A percentile compares a stretch with the other conserved stretches of the same genome.
Evolutionary conservation across 139 green algal genomes (phyloP).

Genomic region (Picochlorum sp.): DNA sequence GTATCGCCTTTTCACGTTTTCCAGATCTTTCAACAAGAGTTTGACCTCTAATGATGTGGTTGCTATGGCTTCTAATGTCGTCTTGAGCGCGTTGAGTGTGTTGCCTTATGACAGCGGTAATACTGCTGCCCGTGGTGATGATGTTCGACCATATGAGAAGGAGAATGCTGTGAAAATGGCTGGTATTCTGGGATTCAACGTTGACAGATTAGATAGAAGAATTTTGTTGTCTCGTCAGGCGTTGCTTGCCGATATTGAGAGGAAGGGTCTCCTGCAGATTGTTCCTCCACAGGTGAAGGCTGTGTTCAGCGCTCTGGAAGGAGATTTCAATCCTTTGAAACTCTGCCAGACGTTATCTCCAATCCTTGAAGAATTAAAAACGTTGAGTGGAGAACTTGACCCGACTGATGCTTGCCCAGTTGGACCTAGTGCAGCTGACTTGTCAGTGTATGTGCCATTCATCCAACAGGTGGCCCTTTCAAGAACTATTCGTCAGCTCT

Average conservation of each 20-base stretch:
- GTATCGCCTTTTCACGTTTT: slow-evolving; percentile 78
- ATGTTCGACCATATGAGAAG: slow-evolving; percentile 58
- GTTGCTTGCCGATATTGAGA: slow-evolving; percentile 70
- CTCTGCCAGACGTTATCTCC: slow-evolving; percentile 71
- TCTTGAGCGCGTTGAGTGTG: slow-evolving; percentile 86
- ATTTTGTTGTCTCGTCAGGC: slow-evolving; percentile 56
- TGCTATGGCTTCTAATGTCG: slow-evolving; percentile 75
- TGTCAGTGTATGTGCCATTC: slow-evolving; percentile 19
- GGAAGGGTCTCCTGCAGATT: slow-evolving; percentile 68
- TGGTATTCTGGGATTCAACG: slow-evolving; percentile 82
- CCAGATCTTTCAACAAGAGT: slow-evolving; percentile 75
- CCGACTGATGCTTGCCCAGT: neutral
- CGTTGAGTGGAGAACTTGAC: neutral
- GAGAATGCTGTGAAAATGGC: slow-evolving; percentile 88
- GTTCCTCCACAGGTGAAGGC: slow-evolving; percentile 56
- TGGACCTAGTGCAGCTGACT: slow-evolving; percentile 12
- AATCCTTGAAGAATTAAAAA: slow-evolving; percentile 59
- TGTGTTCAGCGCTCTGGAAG: slow-evolving; percentile 72
- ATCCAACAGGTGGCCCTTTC: slow-evolving; percentile 67
- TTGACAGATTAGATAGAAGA: slow-evolving; percentile 36
- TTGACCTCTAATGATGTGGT: slow-evolving; percentile 60
- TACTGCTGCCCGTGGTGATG: slow-evolving; percentile 30
- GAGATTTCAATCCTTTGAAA: slow-evolving; percentile 87
- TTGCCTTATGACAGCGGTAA: slow-evolving; percentile 70
- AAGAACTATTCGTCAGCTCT: slow-evolving; percentile 86